Conservation (phyloP, 768 basidiomycete species). For the Macrolepiota fuliginosa region DNA sequence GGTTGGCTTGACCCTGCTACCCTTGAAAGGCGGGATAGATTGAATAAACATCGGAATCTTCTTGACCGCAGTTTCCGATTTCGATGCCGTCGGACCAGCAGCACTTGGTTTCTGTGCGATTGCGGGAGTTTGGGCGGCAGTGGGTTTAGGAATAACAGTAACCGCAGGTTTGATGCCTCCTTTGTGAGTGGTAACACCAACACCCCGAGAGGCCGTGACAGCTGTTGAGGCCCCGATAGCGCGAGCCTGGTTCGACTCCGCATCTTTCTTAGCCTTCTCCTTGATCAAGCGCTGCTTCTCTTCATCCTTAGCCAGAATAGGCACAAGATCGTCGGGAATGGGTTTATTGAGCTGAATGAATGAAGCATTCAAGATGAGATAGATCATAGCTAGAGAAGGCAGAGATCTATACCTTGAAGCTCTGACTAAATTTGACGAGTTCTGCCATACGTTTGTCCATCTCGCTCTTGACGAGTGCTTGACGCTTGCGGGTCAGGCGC, state of each 20-base stretch:
- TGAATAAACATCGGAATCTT: constrained; percentile 82
- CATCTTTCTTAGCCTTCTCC: constrained; percentile 73
- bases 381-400: not conserved
- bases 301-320: constrained; percentile 91
- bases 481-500: constrained; percentile 85
- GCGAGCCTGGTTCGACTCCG: constrained; percentile 63
- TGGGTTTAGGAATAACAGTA: constrained; percentile 20
- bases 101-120: constrained; percentile 24
- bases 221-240: constrained; percentile 63
- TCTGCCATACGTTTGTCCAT: constrained; percentile 95
- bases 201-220: constrained; percentile 44
- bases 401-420: constrained; percentile 76
- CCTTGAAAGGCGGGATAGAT: constrained; percentile 88
- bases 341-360: constrained; percentile 78
- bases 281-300: constrained; percentile 83
- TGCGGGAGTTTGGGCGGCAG: constrained; percentile 16
- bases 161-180: constrained; percentile 27
- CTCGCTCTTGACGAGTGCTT: constrained; percentile 85
- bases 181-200: constrained; percentile 28
- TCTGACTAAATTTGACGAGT: constrained; percentile 87
- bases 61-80: constrained; percentile 23
- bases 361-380: not conserved
- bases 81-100: constrained; percentile 22
- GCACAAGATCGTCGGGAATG: constrained; percentile 91
- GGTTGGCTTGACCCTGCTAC: constrained; percentile 39